These are phyloP conservation scores for Corynascus novoguineensis DNA, from an alignment of 495 filamentous ascomycete genomes.

Conservation along the genomic window DNA sequence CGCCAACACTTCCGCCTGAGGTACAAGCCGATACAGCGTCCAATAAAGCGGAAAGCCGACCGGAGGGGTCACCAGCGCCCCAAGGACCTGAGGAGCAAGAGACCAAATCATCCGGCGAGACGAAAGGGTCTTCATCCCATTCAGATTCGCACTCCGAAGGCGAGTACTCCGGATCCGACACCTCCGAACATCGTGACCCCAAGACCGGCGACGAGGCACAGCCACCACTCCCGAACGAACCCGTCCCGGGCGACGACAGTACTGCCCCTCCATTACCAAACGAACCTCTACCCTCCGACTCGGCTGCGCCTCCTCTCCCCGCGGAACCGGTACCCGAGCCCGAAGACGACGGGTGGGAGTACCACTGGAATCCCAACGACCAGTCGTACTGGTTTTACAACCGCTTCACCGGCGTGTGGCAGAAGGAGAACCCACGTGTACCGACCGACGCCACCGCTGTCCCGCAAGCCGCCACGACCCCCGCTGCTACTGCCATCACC, in stretches of 20 bases:
- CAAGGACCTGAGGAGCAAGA: not conserved
- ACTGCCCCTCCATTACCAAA: constrained; percentile 26
- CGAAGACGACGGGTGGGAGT: constrained; percentile 81
- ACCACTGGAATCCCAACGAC: constrained; percentile 68
- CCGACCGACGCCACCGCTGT: constrained; percentile 36
- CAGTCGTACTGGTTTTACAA: constrained; percentile 88
- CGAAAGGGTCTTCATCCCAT: not conserved
- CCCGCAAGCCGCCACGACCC: constrained; percentile 20
- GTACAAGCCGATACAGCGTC: not conserved
- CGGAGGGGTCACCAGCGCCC: not conserved
- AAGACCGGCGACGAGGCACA: not conserved
- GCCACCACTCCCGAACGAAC: constrained; percentile 14
- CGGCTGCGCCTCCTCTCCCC: constrained; percentile 34
- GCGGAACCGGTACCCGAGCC: constrained; percentile 35
- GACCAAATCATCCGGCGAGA: not conserved
- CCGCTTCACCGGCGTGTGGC: constrained; percentile 64
- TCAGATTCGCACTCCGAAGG: constrained; percentile 13
- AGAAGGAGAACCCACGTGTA: constrained; percentile 88
- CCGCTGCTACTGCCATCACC: constrained; percentile 25
- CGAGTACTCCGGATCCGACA: constrained; percentile 15
- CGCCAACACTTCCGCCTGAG: not conserved
- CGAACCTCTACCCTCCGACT: constrained; percentile 24
- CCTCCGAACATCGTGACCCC: not conserved
- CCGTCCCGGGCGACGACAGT: constrained; percentile 4
- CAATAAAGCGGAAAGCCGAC: not conserved